phyloP scores from a whole-genome alignment of 164 flowering plant genomes.

The Vitis rupestris region DNA sequence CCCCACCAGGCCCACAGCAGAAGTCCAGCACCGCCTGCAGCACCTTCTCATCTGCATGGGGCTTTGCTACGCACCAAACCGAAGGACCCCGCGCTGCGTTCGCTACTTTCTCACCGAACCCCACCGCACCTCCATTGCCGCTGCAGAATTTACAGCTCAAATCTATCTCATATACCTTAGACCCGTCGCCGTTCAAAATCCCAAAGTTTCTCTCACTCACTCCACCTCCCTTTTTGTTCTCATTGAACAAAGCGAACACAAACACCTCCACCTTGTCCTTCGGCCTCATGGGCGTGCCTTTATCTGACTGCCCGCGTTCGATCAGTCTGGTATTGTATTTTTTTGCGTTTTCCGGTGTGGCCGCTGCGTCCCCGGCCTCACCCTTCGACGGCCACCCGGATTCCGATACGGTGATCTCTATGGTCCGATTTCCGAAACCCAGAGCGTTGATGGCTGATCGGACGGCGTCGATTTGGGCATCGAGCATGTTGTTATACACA shows the following conservation, averaged over 20 bases:
- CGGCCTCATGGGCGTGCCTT: conserved; percentile 66
- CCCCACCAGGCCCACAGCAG: conserved; percentile 68
- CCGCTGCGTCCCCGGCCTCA: conserved; percentile 34
- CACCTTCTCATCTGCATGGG: conserved; percentile 55
- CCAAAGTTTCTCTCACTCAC: conserved; percentile 66
- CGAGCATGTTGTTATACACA: conserved; percentile 58
- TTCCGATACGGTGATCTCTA: conserved; percentile 49
- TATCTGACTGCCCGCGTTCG: conserved; percentile 33
- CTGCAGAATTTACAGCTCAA: conserved; percentile 63
- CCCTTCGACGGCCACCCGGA: conserved; percentile 87
- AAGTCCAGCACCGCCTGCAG: conserved; percentile 62
- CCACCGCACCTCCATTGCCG: conserved; percentile 22
- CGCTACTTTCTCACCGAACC: conserved; percentile 30
- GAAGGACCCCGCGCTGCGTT: conserved; percentile 43
- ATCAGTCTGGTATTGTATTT: conserved; percentile 52
- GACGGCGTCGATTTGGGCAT: conserved; percentile 69
- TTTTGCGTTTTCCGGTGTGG: conserved; percentile 55
- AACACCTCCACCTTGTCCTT: conserved; percentile 43
- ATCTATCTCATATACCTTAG: conserved; percentile 56
- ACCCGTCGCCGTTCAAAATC: conserved; percentile 56
- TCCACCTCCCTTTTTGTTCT: conserved; percentile 56
- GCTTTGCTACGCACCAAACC: conserved; percentile 79
- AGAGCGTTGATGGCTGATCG: conserved; percentile 49
- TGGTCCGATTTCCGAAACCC: conserved; percentile 38
- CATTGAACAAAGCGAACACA: conserved; percentile 68